Percentiles rank a stretch among this genome's conserved stretches.
phyloP scores from a whole-genome alignment of 805 yeast genomes.

The Myxozyma mucilagina region DNA sequence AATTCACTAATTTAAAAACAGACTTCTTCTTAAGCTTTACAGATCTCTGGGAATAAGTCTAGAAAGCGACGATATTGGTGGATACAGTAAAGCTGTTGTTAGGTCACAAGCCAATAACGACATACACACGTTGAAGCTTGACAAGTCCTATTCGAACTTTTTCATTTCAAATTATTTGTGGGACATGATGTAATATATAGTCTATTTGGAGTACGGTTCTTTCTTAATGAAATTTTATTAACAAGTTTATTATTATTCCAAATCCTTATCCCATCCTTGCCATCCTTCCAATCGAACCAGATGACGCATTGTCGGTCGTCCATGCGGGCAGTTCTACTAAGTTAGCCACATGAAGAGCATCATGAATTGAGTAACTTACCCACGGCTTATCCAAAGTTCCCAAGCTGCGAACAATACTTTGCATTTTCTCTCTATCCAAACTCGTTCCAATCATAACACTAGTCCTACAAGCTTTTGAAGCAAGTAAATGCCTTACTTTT shows the following conservation, averaged over 20 bases:
- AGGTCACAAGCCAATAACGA: slow-evolving; percentile 30
- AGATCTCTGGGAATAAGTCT: slow-evolving; percentile 30
- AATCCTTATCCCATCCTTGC: slow-evolving; percentile 24
- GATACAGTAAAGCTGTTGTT: slow-evolving; percentile 25
- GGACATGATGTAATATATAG: slow-evolving; percentile 49
- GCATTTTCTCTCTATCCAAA: slow-evolving; percentile 62
- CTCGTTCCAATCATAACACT: slow-evolving; percentile 92
- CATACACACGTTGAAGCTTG: slow-evolving; percentile 27
- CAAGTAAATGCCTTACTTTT: slow-evolving; percentile 80
- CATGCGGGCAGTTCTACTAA: slow-evolving; percentile 71
- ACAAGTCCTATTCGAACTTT: slow-evolving; percentile 59
- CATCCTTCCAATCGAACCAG: slow-evolving; percentile 53
- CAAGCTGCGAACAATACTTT: slow-evolving; percentile 62
- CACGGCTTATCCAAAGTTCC: slow-evolving; percentile 85
- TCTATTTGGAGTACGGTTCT: neutral
- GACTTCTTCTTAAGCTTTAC: slow-evolving; percentile 28
- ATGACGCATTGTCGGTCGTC: slow-evolving; percentile 95
- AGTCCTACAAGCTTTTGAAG: slow-evolving; percentile 91
- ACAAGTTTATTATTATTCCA: neutral
- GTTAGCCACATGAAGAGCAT: neutral
- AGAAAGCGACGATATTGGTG: slow-evolving; percentile 25
- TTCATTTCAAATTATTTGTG: slow-evolving; percentile 74
- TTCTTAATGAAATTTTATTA: neutral
- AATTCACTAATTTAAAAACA: neutral
- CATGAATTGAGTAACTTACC: slow-evolving; percentile 54